These are phyloP conservation scores for Aspergillus cristatus DNA, from an alignment of 495 filamentous ascomycete species.

Conservation along the genomic window DNA sequence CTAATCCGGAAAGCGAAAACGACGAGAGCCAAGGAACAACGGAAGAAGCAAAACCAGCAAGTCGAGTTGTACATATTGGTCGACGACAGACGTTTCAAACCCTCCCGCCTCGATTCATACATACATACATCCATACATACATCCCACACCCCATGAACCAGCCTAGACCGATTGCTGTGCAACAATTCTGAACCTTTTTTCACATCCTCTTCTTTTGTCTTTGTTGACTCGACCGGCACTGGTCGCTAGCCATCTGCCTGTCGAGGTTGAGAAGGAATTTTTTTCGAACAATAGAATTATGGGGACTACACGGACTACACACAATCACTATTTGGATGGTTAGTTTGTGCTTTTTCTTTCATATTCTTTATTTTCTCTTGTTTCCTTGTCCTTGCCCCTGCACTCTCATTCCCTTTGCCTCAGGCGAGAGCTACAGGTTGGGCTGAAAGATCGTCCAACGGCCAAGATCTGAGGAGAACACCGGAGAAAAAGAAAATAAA, in stretches of 20 bases:
- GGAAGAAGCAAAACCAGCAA: too few species aligned
- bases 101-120: too few species aligned
- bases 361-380: constrained; percentile 14
- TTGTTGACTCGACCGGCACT: constrained; percentile 15
- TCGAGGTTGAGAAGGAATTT: neutral
- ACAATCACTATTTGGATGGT: constrained; percentile 31
- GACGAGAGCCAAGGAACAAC: too few species aligned
- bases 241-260: constrained; percentile 5
- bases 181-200: neutral
- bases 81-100: too few species aligned
- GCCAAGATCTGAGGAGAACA: too few species aligned
- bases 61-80: too few species aligned
- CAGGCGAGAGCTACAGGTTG: too few species aligned
- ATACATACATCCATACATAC: too few species aligned
- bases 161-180: too few species aligned
- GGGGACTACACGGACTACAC: constrained; percentile 31
- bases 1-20: too few species aligned
- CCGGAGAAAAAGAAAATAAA: too few species aligned
- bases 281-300: constrained; percentile 20
- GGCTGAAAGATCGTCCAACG: neutral
- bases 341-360: constrained; percentile 19
- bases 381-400: neutral
- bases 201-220: neutral
- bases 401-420: constrained; percentile 2
- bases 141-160: too few species aligned